Evolutionary conservation across 2,329 filamentous ascomycete genomes (phyloP), one percentile per base, ranked within the genome.

Genomic region (Ceratocystis alfenasii): DNA sequence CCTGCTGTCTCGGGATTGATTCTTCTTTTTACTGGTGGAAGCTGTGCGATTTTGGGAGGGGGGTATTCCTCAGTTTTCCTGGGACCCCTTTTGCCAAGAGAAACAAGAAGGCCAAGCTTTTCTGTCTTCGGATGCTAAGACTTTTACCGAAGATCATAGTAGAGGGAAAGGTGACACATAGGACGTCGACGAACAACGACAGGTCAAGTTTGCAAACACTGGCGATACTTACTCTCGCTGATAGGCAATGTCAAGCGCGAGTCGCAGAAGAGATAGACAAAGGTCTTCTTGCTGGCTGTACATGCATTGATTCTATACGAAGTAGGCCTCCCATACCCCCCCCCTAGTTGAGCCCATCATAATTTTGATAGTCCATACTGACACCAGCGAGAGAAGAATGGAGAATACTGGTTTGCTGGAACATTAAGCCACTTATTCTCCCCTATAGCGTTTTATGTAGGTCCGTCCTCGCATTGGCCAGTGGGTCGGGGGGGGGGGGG

Each of bases 91-190:
- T 55, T 55, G 50, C 50, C 50, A 46, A 62, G 36, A 46, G n/a
- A 62, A 46, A 61, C 30, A 61, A 44, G 59, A 62, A 62, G 33
- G 59, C 59, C 59, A 62, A 62, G 59, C 59, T 62, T 62, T 62
- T 45, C 25, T 22, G 17, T 62, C 59, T 62, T 45, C 36, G 28
- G 59, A 45, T 62, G 59, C 59, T 45, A 62, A 45, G 36, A 62
- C 59, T 46, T 45, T 62, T 62, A 46, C 59, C 59, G 59, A 62
- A 15, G 25, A 63, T 63, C 61, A 48, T 48, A 22, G 61, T 22
- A 45, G 8, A 22, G n/a, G 2, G 7, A 22, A 22, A 25, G 25
- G 50, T 20, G 50, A 55, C 20, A 28, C 5, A 25, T 55, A 5
- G 50, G 20, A 20, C 17, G 44, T 63, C 5, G n/a, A 55, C 30